phyloP scores from a whole-genome alignment of 1,139 yeast species.

The Kodamaea suecica region DNA sequence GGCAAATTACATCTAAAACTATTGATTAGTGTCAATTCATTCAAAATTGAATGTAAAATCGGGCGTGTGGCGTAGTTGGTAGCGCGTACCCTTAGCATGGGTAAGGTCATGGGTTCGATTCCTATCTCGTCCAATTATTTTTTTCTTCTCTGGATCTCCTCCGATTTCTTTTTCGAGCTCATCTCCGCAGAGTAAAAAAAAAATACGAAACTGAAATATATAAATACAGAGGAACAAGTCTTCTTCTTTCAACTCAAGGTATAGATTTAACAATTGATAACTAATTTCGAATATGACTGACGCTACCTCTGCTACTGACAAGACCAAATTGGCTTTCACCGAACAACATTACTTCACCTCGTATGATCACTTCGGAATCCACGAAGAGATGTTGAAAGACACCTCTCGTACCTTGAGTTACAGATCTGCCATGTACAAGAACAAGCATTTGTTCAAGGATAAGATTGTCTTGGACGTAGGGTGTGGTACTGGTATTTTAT shows the following conservation, averaged over 20 bases:
- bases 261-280: too few species aligned
- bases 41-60: too few species aligned
- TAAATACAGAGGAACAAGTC: constrained; percentile 3
- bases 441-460: constrained; percentile 84
- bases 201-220: background rate
- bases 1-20: too few species aligned
- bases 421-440: constrained; percentile 89
- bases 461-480: constrained; percentile 98
- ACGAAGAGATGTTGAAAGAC: constrained; percentile 98
- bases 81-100: constrained; percentile 91
- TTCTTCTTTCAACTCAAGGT: background rate
- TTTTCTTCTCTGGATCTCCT: background rate
- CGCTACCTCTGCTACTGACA: constrained; percentile 46
- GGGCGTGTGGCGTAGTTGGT: constrained; percentile 94
- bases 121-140: constrained; percentile 71
- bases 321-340: constrained; percentile 50
- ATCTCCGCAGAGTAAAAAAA: background rate
- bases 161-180: background rate
- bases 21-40: too few species aligned
- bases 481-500: constrained; percentile 95
- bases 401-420: constrained; percentile 88
- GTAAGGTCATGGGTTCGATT: constrained; percentile 88
- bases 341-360: constrained; percentile 95
- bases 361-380: constrained; percentile 96
- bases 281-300: constrained; percentile 8